Conservation (phyloP, 2,329 filamentous ascomycete species). For the Colletotrichum brevisporum region DNA sequence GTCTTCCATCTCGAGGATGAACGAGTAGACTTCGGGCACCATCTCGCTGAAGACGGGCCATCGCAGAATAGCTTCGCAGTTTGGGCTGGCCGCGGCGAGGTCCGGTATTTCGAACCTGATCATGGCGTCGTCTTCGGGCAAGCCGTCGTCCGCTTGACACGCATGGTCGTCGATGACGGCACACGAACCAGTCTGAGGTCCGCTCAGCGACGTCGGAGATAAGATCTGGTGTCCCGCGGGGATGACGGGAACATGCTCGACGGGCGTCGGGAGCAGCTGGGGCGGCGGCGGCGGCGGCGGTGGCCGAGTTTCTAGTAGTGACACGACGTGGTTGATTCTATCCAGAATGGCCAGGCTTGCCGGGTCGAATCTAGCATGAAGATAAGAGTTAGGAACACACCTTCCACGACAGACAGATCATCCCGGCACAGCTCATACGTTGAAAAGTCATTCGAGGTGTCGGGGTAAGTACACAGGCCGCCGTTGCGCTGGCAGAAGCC, state of each 20-base stretch:
- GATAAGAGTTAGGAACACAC: not conserved
- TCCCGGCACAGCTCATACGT: conserved; percentile 35
- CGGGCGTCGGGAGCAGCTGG: not conserved
- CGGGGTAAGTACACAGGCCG: conserved; percentile 52
- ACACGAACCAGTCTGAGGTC: not conserved
- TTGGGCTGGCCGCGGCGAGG: conserved; percentile 37
- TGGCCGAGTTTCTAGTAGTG: conserved; percentile 41
- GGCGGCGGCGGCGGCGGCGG: not conserved
- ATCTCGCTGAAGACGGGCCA: conserved; percentile 48
- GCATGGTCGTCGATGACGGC: not conserved
- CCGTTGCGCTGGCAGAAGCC: conserved; percentile 52
- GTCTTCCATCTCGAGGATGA: conserved; percentile 39
- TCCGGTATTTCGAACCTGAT: conserved; percentile 37
- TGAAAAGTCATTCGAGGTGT: conserved; percentile 46
- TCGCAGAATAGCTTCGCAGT: conserved; percentile 46
- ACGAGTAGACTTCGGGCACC: conserved; percentile 43
- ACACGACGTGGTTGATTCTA: conserved; percentile 46
- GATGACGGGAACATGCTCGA: not conserved
- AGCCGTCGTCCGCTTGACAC: not conserved
- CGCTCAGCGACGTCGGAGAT: conserved; percentile 5
- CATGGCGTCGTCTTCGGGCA: conserved; percentile 26
- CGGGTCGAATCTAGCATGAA: conserved; percentile 49
- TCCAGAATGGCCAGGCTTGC: conserved; percentile 54
- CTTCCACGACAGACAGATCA: no score
- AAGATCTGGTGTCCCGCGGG: not conserved